A percentile compares a stretch with the other conserved stretches of the same genome.
phyloP scores from a whole-genome alignment of 2,329 filamentous ascomycete genomes.

The Furcasterigmium furcatum region DNA sequence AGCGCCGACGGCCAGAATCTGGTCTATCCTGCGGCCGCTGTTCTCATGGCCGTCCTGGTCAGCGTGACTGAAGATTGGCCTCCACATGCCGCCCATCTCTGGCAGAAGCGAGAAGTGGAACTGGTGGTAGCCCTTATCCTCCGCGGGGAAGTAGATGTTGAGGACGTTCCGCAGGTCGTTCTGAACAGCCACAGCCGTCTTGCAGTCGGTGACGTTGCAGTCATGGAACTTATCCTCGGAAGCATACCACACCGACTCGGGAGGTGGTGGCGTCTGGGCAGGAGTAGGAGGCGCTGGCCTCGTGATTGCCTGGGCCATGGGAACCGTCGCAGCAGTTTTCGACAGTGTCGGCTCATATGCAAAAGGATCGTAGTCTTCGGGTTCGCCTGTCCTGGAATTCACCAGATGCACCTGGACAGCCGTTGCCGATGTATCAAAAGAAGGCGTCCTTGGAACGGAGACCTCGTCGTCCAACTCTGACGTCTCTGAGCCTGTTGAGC shows the following conservation, averaged over 20 bases:
- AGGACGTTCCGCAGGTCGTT: constrained; percentile 54
- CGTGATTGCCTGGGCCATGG: constrained; percentile 11
- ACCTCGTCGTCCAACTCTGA: constrained; percentile 6
- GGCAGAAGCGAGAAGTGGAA: constrained; percentile 44
- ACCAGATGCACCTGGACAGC: constrained; percentile 5
- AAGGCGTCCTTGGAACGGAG: constrained; percentile 4
- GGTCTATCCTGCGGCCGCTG: constrained; percentile 42
- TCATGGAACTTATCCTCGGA: constrained; percentile 39
- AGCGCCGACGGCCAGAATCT: constrained; percentile 58
- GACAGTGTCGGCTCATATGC: constrained; percentile 18
- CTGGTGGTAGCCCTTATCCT: constrained; percentile 42
- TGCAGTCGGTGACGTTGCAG: constrained; percentile 33
- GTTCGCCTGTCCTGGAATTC: constrained; percentile 5
- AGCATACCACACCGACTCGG: constrained; percentile 8
- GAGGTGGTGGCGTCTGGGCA: constrained; percentile 32
- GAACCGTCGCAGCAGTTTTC: not conserved
- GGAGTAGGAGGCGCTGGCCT: constrained; percentile 37
- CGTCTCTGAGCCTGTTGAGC: not conserved
- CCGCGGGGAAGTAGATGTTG: constrained; percentile 45
- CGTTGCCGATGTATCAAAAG: not conserved
- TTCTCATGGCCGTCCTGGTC: constrained; percentile 22
- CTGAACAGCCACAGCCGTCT: constrained; percentile 51
- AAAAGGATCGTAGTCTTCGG: constrained; percentile 47
- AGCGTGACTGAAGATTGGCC: constrained; percentile 43
- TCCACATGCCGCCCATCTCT: constrained; percentile 49